phyloP scores from a whole-genome alignment of 148 eudicot genomes.

The Silene conica region DNA sequence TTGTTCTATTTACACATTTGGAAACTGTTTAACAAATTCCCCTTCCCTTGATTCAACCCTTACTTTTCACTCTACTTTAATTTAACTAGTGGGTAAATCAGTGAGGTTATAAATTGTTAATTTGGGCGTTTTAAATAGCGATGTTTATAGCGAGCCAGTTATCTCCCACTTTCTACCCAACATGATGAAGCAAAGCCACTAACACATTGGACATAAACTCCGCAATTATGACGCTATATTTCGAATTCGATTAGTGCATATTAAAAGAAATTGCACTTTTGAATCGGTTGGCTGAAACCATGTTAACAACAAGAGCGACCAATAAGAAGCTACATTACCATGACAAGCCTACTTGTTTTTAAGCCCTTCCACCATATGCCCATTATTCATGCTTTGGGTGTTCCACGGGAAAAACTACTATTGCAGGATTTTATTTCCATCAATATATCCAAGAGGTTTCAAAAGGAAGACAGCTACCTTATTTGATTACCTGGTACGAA shows the following conservation, averaged over 20 bases:
- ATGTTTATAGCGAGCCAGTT: no score
- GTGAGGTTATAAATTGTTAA: no score
- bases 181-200: not conserved
- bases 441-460: not conserved
- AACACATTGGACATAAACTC: not conserved
- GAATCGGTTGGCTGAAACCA: not conserved
- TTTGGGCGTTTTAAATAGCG: no score
- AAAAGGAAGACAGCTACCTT: no score
- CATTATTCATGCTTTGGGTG: not conserved
- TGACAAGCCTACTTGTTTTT: not conserved
- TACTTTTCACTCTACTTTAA: no score
- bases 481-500: conserved; percentile 58
- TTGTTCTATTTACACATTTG: no score
- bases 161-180: not conserved
- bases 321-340: not conserved
- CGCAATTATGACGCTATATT: not conserved
- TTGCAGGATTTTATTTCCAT: not conserved
- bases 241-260: not conserved
- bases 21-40: no score
- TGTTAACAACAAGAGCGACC: not conserved
- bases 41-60: no score
- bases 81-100: no score
- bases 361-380: not conserved
- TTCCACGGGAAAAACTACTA: not conserved
- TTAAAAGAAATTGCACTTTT: not conserved